phyloP scores from a whole-genome alignment of 148 eudicot genomes.

The Limonium bicolor region DNA sequence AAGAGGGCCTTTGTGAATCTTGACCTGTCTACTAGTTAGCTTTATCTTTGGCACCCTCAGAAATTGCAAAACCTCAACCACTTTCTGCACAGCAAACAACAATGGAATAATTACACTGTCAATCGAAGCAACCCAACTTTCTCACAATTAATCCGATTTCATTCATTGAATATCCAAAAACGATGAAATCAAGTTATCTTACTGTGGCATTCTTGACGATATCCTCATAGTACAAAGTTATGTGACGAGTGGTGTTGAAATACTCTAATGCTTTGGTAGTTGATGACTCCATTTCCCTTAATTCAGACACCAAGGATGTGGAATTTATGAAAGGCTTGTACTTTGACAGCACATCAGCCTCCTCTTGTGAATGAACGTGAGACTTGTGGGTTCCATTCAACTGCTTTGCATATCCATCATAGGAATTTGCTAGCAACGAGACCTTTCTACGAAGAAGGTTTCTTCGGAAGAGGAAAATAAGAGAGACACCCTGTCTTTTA shows the following conservation, averaged over 20 bases:
- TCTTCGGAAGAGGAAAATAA: slow-evolving; percentile 75
- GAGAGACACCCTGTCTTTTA: slow-evolving; percentile 48
- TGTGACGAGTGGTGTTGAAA: slow-evolving; percentile 62
- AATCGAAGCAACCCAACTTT: neutral
- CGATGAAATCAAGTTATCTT: no score
- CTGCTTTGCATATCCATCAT: slow-evolving; percentile 55
- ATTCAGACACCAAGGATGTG: slow-evolving; percentile 28
- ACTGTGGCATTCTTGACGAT: slow-evolving; percentile 61
- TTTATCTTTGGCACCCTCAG: slow-evolving; percentile 49
- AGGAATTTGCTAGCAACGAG: slow-evolving; percentile 81
- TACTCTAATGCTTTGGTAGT: slow-evolving; percentile 37
- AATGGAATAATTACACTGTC: neutral
- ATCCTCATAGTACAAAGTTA: slow-evolving; percentile 70
- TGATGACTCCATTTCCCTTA: slow-evolving; percentile 46
- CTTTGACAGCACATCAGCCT: slow-evolving; percentile 70
- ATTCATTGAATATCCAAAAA: slow-evolving; percentile 2
- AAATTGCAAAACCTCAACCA: slow-evolving; percentile 69
- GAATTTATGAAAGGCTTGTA: slow-evolving; percentile 74
- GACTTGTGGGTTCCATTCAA: slow-evolving; percentile 87
- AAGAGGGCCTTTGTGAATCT: slow-evolving; percentile 73
- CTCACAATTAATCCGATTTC: no score
- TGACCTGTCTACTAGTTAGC: slow-evolving; percentile 60
- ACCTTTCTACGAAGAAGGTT: slow-evolving; percentile 77
- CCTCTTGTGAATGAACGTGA: slow-evolving; percentile 74
- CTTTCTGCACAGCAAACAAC: slow-evolving; percentile 17